Evolutionary conservation across 495 filamentous ascomycete species (phyloP), one percentile per base, ranked within the genome.

Genomic region (Penicillium bovifimosum): DNA sequence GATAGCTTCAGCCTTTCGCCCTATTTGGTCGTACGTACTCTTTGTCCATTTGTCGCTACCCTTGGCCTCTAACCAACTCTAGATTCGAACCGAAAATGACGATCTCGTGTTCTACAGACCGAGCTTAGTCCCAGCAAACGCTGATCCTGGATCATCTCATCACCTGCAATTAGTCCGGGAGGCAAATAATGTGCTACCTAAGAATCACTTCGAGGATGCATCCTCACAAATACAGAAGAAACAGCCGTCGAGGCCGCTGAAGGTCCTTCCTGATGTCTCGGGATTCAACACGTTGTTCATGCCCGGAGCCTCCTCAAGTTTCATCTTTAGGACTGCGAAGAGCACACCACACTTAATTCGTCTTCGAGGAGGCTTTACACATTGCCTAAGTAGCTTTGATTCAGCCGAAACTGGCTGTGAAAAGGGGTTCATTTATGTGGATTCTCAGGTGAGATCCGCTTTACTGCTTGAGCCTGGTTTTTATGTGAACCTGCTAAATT

Each of bases 31-130:
- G 86, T 92, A 74, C 62, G 81, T 32, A 24, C 64, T 29, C 26
- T 27, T 5, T 35, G 13, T 29, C 13, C 34, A 18, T n/a, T 36
- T 34, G 5, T 26, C 14, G 9, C 5, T 51, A n/a, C 16, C 47
- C 9, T 16, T 34, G 11, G 40, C 52, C 33, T 55, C 46, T 53
- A 41, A 54, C 54, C 28, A 8, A 46, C 55, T 45, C 33, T 58
- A 91, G 87, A 72, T 90, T 36, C 88, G 92, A 27, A 86, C 88
- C 36, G 76, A 77, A 9, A 85, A 80, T 53, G 85, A 95, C 51
- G 91, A 97, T 60, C 67, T 96, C 5, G 83, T 84, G n/a, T 75
- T 96, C 40, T 98, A 97, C 62, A 82, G 88, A 63, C 90, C 91
- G 0, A 90, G 85, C 63, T 74, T 78, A 52, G 67, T 67, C 9